Evolutionary conservation across 2,329 filamentous ascomycete species (phyloP), one percentile per base, ranked within the genome.

Genomic region (Diaporthe ilicicola): DNA sequence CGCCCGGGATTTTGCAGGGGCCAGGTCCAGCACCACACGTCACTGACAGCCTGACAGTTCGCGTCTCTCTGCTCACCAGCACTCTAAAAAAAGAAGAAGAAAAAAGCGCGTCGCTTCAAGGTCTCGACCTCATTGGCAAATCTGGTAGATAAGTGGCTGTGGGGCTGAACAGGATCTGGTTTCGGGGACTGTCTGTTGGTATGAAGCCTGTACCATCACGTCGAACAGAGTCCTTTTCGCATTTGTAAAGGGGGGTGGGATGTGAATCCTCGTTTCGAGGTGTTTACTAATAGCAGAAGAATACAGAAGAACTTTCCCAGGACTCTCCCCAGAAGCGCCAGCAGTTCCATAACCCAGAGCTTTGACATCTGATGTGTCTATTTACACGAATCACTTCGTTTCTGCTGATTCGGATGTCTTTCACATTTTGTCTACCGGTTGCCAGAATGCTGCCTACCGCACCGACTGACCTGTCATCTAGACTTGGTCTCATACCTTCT

Each of bases 401-500:
- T 66, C 19, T 48, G 7, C 50, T 48, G 44, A 17, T n/a, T 48
- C 59, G 42, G 13, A 15, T 22, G 5, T 4, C 27, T 39, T 24
- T 44, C 8, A 29, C n/a, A 46, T 66, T 65, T 71, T 69, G 19
- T 66, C 70, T 72, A 70, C 67, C 51, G 24, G 32, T 46, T 61
- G 46, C n/a, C 37, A 27, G 24, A 29, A 53, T 24, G n/a, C 46
- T 27, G 32, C 46, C 48, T 34, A 13, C 22, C 48, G 42, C 34
- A n/a, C 46, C 46, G 24, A 29, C 24, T 51, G 32, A n/a, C 48
- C 29, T 44, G 32, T 66, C 67, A 64, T 59, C 34, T 55, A 29
- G 65, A 44, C 59, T 51, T 6, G 24, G 32, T 29, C 66, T 55
- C 81, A 85, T 67, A 80, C 79, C 76, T 86, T 87, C 74, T 85